Evolutionary conservation across 1,139 yeast species (phyloP).

Genomic region (Meyerozyma elateridarum): DNA sequence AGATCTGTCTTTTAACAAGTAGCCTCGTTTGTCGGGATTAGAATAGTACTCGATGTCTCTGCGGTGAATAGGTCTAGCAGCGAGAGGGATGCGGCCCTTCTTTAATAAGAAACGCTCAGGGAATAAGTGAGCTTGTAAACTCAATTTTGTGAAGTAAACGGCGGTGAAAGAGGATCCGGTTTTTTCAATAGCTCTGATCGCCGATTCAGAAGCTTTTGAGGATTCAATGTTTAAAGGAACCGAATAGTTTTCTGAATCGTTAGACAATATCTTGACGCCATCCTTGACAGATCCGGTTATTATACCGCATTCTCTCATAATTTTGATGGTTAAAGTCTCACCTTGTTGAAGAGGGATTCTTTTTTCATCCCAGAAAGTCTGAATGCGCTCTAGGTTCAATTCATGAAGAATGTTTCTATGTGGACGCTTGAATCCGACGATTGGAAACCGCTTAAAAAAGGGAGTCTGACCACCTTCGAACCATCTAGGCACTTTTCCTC

Average conservation of each 20-base stretch:
- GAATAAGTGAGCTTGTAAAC: conserved; percentile 68
- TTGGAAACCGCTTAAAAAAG: conserved; percentile 81
- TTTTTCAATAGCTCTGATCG: conserved; percentile 67
- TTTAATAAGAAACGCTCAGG: conserved; percentile 67
- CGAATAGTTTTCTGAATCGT: conserved; percentile 52
- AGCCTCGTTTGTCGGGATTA: conserved; percentile 69
- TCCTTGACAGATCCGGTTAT: conserved; percentile 67
- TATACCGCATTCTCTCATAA: conserved; percentile 70
- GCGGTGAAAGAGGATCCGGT: conserved; percentile 74
- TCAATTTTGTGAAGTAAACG: conserved; percentile 60
- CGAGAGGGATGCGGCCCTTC: conserved; percentile 77
- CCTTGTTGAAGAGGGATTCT: conserved; percentile 60
- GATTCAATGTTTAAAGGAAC: conserved; percentile 76
- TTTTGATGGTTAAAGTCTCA: conserved; percentile 55
- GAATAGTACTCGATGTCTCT: conserved; percentile 80
- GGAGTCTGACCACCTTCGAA: conserved; percentile 99
- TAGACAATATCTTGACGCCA: conserved; percentile 80
- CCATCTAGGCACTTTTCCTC: conserved; percentile 87
- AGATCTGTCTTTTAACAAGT: conserved; percentile 44
- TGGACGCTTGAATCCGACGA: conserved; percentile 74
- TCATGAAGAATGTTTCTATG: conserved; percentile 47
- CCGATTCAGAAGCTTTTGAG: conserved; percentile 69
- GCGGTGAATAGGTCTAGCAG: conserved; percentile 81
- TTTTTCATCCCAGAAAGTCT: conserved; percentile 62
- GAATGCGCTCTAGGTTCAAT: conserved; percentile 55